phyloP scores from a whole-genome alignment of 352 stramenopile species.

The Paralagenidium karlingii region DNA sequence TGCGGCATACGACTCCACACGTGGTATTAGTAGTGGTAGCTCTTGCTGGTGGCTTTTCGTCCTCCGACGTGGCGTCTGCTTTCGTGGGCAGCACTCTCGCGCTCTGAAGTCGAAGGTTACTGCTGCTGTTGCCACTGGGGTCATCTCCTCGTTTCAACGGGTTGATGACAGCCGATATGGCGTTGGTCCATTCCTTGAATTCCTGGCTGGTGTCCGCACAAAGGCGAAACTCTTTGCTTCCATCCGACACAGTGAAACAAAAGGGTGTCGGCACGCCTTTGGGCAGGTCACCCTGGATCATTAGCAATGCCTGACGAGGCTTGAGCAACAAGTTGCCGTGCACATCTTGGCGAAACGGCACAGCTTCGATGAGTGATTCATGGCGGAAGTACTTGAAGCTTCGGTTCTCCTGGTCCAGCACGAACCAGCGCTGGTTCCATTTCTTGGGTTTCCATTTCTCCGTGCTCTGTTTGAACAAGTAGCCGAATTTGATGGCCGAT shows the following conservation, averaged over 20 bases:
- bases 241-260: constrained; percentile 49
- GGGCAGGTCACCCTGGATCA: constrained; percentile 60
- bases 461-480: constrained; percentile 67
- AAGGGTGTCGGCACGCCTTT: constrained; percentile 60
- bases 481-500: constrained; percentile 26
- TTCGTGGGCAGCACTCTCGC: no score
- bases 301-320: constrained; percentile 32
- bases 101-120: no score
- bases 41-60: no score
- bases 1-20: no score
- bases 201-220: constrained; percentile 59
- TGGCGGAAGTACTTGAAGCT: constrained; percentile 66
- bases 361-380: constrained; percentile 30
- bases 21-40: no score
- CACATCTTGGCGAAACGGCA: constrained; percentile 36
- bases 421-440: constrained; percentile 77
- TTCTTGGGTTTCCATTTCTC: constrained; percentile 69
- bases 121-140: neutral
- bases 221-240: constrained; percentile 28
- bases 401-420: constrained; percentile 47
- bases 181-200: constrained; percentile 63
- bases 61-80: no score
- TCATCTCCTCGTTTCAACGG: constrained; percentile 12
- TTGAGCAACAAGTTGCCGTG: constrained; percentile 41
- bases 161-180: constrained; percentile 53